phyloP scores from a whole-genome alignment of 1,284 basidiomycete genomes.

The Rhodotorula sp. region DNA sequence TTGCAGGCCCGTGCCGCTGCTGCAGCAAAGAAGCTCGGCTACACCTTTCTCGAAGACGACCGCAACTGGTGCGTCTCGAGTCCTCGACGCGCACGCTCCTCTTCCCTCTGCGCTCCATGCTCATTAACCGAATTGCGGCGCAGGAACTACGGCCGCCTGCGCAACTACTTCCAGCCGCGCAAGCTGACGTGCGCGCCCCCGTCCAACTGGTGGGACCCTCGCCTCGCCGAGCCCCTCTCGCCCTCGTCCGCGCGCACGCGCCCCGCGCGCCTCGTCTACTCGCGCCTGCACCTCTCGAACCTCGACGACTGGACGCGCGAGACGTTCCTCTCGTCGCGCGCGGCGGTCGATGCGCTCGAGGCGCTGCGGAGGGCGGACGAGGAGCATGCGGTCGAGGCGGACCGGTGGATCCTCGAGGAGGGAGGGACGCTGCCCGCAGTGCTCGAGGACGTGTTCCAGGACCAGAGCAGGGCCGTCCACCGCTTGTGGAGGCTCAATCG shows the following conservation, averaged over 20 bases:
- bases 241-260: background rate
- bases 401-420: slow-evolving; percentile 22
- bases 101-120: background rate
- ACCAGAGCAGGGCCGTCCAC: slow-evolving; percentile 6
- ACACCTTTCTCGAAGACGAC: slow-evolving; percentile 30
- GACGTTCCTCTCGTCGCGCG: slow-evolving; percentile 9
- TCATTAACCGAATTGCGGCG: too few species aligned
- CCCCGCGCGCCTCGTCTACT: slow-evolving; percentile 15
- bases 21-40: slow-evolving; percentile 22
- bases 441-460: slow-evolving; percentile 18
- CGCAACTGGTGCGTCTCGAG: slow-evolving; percentile 12
- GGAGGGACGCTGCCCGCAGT: slow-evolving; percentile 23
- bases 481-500: slow-evolving; percentile 16
- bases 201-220: slow-evolving; percentile 23
- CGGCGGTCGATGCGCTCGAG: background rate
- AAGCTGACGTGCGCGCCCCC: slow-evolving; percentile 22
- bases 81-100: too few species aligned
- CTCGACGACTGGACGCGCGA: slow-evolving; percentile 35
- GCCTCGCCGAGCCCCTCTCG: slow-evolving; percentile 18
- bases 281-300: slow-evolving; percentile 15
- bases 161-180: slow-evolving; percentile 23
- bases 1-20: slow-evolving; percentile 13
- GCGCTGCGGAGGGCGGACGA: slow-evolving; percentile 1
- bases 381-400: background rate
- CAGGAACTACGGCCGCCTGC: slow-evolving; percentile 35